Evolutionary conservation across 2,329 filamentous ascomycete species (phyloP), one percentile per base, ranked within the genome.

Genomic region (Ustulina deusta): DNA sequence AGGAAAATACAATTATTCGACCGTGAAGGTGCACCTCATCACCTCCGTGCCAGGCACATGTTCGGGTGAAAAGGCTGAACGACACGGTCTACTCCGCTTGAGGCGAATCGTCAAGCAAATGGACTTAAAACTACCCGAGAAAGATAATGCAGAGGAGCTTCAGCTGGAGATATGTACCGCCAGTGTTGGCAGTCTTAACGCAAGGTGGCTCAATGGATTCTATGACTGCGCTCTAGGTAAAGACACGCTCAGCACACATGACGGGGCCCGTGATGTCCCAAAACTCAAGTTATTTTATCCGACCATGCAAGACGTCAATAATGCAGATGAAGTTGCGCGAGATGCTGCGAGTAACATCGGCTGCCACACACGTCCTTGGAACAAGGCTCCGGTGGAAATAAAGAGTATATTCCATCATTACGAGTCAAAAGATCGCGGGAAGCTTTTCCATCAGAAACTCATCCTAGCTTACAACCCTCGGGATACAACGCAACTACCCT

Each of bases 371-470:
- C 70, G 71, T 1, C 71, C 73, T 0, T 75, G 73, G 74, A 29
- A 63, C 3, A 54, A 34, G 20, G 71, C 72, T 3, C 69, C 71
- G 5, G 46, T 13, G 3, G 69, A 59, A n/a, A 51, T 76, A 32
- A 72, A 71, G 63, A 38, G 63, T 11, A 29, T 75, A 3, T 75
- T 76, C 46, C 70, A 74, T 40, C 69, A 70, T 46, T 76, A 76
- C 46, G 34, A 68, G 38, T 75, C 73, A 2, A 74, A 72, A 52
- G 74, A 76, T n/a, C 20, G 60, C 6, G 73, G 73, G n/a, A 65
- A 69, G 0, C 68, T 75, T 1, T 74, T 75, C 36, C 73, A 74
- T 38, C 73, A 76, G 59, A 75, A 75, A 42, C 27, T 74, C 7
- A 72, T 75, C 3, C 48, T 75, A 15, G 71, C 72, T 1, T 73